Conservation (phyloP, 768 basidiomycete species). For the Phaeolepiota aurea region DNA sequence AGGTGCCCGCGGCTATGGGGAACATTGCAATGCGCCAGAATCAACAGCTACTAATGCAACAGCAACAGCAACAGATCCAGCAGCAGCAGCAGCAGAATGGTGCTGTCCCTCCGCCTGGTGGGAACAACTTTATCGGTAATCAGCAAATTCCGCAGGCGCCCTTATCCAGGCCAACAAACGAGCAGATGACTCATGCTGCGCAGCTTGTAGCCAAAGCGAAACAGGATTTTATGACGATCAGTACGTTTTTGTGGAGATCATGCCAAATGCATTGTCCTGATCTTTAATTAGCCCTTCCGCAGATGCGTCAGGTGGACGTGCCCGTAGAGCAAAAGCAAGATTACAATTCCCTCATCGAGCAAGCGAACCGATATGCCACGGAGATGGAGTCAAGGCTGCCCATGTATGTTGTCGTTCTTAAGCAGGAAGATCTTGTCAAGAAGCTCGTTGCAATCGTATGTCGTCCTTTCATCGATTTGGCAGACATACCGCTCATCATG, state of each 20-base stretch:
- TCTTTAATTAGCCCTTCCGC: constrained; percentile 22
- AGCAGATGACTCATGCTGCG: constrained; percentile 23
- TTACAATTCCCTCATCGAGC: constrained; percentile 43
- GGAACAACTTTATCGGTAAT: constrained; percentile 4
- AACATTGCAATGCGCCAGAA: constrained; percentile 1
- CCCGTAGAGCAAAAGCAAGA: constrained; percentile 47
- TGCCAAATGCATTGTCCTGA: too few relatives aligned
- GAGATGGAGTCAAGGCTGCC: constrained; percentile 47
- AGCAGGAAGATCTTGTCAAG: constrained; percentile 38
- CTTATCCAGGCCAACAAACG: constrained; percentile 15
- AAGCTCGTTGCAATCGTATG: constrained; percentile 50
- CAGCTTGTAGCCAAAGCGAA: constrained; percentile 21
- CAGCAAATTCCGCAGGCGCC: constrained; percentile 2
- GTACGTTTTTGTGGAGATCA: too few relatives aligned
- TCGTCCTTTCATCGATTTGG: constrained; percentile 4
- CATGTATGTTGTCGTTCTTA: constrained; percentile 35
- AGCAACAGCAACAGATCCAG: constrained; percentile 9
- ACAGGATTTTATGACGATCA: constrained; percentile 17
- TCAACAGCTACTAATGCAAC: constrained; percentile 8
- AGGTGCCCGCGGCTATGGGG: neutral
- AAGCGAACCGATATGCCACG: constrained; percentile 29
- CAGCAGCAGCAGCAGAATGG: constrained; percentile 8
- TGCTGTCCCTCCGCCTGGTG: constrained; percentile 4
- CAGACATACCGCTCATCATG: neutral
- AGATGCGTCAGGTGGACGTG: constrained; percentile 27